Conservation (phyloP, 2,329 filamentous ascomycete species). For the Ophiostoma himal-ulmi region DNA sequence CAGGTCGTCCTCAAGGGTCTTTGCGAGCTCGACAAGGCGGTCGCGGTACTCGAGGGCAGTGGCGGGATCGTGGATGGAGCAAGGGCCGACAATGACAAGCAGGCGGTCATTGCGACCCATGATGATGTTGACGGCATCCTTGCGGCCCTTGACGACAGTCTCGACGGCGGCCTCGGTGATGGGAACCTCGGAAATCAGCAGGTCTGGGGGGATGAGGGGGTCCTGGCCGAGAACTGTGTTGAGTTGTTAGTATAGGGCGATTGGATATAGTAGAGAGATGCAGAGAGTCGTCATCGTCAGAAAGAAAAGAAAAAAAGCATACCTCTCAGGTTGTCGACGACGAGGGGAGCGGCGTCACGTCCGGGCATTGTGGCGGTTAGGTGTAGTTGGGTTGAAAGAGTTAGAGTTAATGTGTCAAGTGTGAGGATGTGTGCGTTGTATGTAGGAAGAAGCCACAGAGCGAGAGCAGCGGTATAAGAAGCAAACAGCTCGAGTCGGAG, state of each 20-base stretch:
- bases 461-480: slow-evolving; percentile 6
- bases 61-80: slow-evolving; percentile 91
- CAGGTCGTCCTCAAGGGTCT: slow-evolving; percentile 75
- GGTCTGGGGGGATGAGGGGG: slow-evolving; percentile 80
- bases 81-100: slow-evolving; percentile 89
- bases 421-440: not conserved
- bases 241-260: not conserved
- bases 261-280: not conserved
- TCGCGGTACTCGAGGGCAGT: slow-evolving; percentile 83
- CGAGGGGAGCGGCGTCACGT: slow-evolving; percentile 38
- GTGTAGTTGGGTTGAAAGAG: not conserved
- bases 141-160: slow-evolving; percentile 66
- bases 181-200: slow-evolving; percentile 82
- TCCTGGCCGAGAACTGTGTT: slow-evolving; percentile 83
- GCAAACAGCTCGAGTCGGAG: not conserved
- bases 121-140: slow-evolving; percentile 66
- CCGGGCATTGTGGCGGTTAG: slow-evolving; percentile 36
- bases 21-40: slow-evolving; percentile 68
- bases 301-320: slow-evolving; percentile 13
- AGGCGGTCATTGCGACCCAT: slow-evolving; percentile 77
- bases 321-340: slow-evolving; percentile 42
- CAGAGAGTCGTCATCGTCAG: not conserved
- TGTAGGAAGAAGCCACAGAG: not conserved
- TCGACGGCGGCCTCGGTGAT: slow-evolving; percentile 56
- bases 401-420: not conserved